Conservation (phyloP, 1,284 basidiomycete species). For the Schizophyllum commune region DNA sequence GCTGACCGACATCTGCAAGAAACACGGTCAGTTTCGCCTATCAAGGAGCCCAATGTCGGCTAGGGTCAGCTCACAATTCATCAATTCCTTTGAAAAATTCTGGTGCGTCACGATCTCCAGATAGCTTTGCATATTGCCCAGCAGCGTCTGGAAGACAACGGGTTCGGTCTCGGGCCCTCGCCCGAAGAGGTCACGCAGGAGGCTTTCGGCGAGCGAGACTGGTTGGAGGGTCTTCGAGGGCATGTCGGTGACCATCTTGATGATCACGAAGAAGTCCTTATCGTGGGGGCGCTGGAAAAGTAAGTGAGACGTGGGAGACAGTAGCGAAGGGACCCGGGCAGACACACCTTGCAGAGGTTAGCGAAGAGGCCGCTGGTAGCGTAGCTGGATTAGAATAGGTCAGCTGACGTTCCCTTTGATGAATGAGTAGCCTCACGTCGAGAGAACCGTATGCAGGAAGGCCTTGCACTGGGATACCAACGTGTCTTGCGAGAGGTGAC, state of each 20-base stretch:
- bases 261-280: constrained; percentile 42
- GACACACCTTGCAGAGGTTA: constrained; percentile 45
- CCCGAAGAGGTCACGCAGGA: constrained; percentile 48
- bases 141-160: constrained; percentile 36
- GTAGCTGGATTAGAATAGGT: constrained; percentile 28
- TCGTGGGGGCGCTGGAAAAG: constrained; percentile 36
- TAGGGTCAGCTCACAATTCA: too few relatives aligned
- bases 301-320: constrained; percentile 1
- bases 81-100: constrained; percentile 38
- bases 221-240: constrained; percentile 25
- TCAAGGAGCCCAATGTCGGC: too few relatives aligned
- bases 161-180: constrained; percentile 42
- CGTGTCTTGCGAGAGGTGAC: constrained; percentile 46
- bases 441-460: constrained; percentile 46
- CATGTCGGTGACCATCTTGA: constrained; percentile 38
- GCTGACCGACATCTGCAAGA: constrained; percentile 44
- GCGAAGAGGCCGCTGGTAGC: constrained; percentile 47
- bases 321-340: background rate
- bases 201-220: constrained; percentile 31
- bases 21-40: too few relatives aligned
- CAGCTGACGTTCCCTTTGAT: constrained; percentile 4
- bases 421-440: constrained; percentile 28
- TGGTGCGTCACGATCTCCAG: constrained; percentile 48
- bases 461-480: constrained; percentile 45
- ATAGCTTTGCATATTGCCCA: constrained; percentile 49